Conservation (phyloP, 2,329 filamentous ascomycete species). For the Cryphonectria carpinicola region DNA sequence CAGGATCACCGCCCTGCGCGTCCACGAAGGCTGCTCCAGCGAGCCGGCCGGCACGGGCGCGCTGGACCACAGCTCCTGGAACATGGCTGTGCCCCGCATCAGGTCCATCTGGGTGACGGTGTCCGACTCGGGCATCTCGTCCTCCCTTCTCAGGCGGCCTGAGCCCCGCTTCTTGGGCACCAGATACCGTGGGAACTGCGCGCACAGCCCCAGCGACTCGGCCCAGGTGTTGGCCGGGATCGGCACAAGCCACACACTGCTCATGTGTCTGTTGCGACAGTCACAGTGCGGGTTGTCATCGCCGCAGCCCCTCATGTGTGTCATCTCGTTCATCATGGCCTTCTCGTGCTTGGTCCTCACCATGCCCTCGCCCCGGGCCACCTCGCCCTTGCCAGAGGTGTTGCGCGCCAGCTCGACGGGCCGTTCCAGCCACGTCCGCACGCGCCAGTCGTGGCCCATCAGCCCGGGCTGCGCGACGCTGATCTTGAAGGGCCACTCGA, state of each 20-base stretch:
- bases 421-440: slow-evolving; percentile 60
- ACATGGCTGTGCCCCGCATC: slow-evolving; percentile 66
- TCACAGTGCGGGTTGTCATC: slow-evolving; percentile 53
- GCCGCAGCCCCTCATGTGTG: slow-evolving; percentile 56
- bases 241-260: slow-evolving; percentile 56
- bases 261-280: slow-evolving; percentile 50
- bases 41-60: slow-evolving; percentile 44
- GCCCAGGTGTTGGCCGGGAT: slow-evolving; percentile 64
- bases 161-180: slow-evolving; percentile 29
- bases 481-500: slow-evolving; percentile 63
- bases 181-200: slow-evolving; percentile 52
- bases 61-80: slow-evolving; percentile 66
- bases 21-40: slow-evolving; percentile 47
- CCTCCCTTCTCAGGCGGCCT: slow-evolving; percentile 31
- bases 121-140: slow-evolving; percentile 34
- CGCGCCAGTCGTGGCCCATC: slow-evolving; percentile 63
- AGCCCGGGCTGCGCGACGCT: slow-evolving; percentile 57
- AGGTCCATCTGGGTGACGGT: slow-evolving; percentile 56
- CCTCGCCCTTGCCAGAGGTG: slow-evolving; percentile 44
- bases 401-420: slow-evolving; percentile 57
- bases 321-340: slow-evolving; percentile 52
- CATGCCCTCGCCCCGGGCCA: slow-evolving; percentile 6
- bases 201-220: slow-evolving; percentile 60
- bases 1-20: slow-evolving; percentile 62
- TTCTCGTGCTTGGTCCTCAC: slow-evolving; percentile 36